Base-by-base conservation (phyloP, 345 rosid genomes). In the Populus tremula region DNA sequence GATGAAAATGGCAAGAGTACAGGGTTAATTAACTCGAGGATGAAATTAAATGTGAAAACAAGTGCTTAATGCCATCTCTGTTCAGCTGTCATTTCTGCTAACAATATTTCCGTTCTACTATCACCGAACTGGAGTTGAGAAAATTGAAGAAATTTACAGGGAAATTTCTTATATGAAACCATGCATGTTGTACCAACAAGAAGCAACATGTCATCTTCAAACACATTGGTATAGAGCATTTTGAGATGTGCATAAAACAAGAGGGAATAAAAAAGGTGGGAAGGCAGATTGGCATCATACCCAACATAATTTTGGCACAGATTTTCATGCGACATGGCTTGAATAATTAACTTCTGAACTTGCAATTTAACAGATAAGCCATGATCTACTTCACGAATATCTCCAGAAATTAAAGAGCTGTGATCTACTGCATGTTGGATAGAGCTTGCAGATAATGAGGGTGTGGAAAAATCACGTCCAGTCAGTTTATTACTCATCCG, bases 241-340 rank as follows among this genome's bases (percentile, higher is more conserved):
- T 53, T 2, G n/a, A 53, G 59, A 43, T 9, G 54, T 38, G 49
- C 5, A 23, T 4, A 6, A 33, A 17, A 33, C 14, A 67, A 3
- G 2, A 27, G 31, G n/a, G 56, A 9, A 20, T 7, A 53, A 33
- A 43, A 72, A 64, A n/a, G 29, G 35, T 0, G 14, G 27, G 66
- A 45, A 75, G 23, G 71, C 12, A 74, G 10, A 68, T 8, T n/a
- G 67, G 47, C 18, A 74, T 64, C 91, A 81, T 93, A 96, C 99
- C 98, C 99, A 11, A 96, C 95, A 79, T 89, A 96, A 81, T 96
- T 93, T 82, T 96, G 99, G 89, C 99, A 96, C 78, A 96, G 87
- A 80, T 93, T 96, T 80, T 96, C 99, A 81, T 73, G 92, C 54
- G 99, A 96, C 4, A 80, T 82, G 69, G 99, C 99, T 87, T 96